Conservation (phyloP, 108 stramenopile species). For the Nitzschia sp. region DNA sequence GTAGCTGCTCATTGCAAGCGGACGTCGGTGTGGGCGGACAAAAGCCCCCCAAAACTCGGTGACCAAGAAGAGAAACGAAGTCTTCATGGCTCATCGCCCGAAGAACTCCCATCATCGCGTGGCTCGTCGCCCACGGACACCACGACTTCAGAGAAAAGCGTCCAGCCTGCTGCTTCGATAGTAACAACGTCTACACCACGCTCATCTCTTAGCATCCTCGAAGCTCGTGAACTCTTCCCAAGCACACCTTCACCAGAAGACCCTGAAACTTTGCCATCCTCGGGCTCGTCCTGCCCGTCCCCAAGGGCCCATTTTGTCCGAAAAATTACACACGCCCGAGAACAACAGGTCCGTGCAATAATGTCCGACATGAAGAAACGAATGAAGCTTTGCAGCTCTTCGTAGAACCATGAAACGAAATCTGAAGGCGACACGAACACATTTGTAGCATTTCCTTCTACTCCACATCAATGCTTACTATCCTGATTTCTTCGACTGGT, state of each 20-base stretch:
- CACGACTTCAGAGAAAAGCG: neutral
- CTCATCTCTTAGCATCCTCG: neutral
- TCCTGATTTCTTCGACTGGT: constrained; percentile 91
- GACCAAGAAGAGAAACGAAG: too few relatives aligned
- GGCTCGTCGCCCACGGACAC: constrained; percentile 3
- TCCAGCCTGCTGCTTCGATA: neutral
- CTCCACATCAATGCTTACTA: constrained; percentile 85
- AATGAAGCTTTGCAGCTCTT: neutral
- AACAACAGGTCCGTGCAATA: constrained; percentile 2
- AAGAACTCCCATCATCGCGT: neutral
- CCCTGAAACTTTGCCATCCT: neutral
- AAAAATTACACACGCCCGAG: neutral
- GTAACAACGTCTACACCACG: neutral
- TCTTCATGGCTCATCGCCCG: neutral
- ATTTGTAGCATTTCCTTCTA: constrained; percentile 21
- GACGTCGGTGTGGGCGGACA: neutral
- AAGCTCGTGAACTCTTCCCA: constrained; percentile 13
- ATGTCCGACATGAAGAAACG: constrained; percentile 4
- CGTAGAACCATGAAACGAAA: neutral
- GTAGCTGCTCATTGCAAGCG: constrained; percentile 11
- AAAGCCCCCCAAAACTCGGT: neutral
- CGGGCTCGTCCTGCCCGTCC: neutral
- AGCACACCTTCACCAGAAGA: neutral
- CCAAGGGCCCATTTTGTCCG: constrained; percentile 2
- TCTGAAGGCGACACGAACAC: too few relatives aligned